Conservation (phyloP, 2,329 filamentous ascomycete genomes). For the Pestalotiopsis sp. region DNA sequence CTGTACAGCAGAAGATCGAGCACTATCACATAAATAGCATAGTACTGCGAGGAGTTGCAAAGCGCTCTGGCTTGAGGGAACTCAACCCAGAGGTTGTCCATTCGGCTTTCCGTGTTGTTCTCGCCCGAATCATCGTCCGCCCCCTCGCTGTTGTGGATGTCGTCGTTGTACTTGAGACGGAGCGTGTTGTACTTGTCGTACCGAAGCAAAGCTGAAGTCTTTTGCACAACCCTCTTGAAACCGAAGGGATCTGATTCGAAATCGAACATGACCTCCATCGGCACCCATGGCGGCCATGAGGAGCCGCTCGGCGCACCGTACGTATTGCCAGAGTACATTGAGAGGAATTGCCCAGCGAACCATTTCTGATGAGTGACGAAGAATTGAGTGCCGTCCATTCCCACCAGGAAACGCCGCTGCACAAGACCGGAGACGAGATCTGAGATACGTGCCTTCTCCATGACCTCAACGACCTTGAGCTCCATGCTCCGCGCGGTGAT, state of each 20-base stretch:
- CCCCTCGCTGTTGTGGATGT: constrained; percentile 74
- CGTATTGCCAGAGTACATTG: constrained; percentile 90
- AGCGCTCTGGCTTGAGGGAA: constrained; percentile 94
- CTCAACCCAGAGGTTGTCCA: constrained; percentile 95
- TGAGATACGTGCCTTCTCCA: constrained; percentile 91
- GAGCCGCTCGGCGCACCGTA: constrained; percentile 86
- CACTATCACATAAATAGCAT: constrained; percentile 97
- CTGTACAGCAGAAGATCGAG: constrained; percentile 94
- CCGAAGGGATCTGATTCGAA: constrained; percentile 92
- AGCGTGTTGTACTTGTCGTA: constrained; percentile 99
- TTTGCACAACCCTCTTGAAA: constrained; percentile 96
- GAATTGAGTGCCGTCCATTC: constrained; percentile 98
- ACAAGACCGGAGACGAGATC: constrained; percentile 95
- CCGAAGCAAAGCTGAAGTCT: constrained; percentile 89
- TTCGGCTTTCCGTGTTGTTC: constrained; percentile 68
- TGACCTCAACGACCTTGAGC: constrained; percentile 94
- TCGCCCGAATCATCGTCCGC: constrained; percentile 54
- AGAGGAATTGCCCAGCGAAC: constrained; percentile 80
- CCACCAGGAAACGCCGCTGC: constrained; percentile 88
- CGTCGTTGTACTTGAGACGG: constrained; percentile 95
- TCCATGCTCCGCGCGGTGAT: constrained; percentile 98
- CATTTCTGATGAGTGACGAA: constrained; percentile 95
- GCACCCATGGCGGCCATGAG: constrained; percentile 97
- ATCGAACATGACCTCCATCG: constrained; percentile 98
- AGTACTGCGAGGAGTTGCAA: constrained; percentile 97